These are phyloP conservation scores for Capronia coronata DNA, from an alignment of 2,329 filamentous ascomycete genomes.

Conservation along the genomic window DNA sequence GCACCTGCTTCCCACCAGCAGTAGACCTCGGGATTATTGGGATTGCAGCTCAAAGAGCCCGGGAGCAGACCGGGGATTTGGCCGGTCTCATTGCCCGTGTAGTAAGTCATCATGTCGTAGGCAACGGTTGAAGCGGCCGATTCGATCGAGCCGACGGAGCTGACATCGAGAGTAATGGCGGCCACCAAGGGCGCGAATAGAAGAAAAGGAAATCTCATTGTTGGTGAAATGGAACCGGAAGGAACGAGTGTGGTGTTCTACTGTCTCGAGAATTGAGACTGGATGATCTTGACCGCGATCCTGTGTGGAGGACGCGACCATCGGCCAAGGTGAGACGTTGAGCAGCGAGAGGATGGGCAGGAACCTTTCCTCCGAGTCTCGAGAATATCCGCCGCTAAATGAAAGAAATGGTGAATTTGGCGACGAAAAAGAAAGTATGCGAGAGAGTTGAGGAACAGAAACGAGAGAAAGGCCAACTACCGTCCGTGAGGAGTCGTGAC, in stretches of 20 bases:
- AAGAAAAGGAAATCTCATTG: conserved; percentile 14
- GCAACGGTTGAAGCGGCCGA: conserved; percentile 34
- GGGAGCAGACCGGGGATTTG: conserved; percentile 38
- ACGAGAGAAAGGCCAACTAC: background rate
- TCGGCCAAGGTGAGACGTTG: no score
- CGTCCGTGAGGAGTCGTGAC: background rate
- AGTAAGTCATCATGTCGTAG: conserved; percentile 37
- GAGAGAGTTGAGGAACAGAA: background rate
- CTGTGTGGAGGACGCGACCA: no score
- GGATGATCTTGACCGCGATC: no score
- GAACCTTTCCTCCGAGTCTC: background rate
- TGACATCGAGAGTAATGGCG: conserved; percentile 16
- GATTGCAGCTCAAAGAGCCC: conserved; percentile 33
- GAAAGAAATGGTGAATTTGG: no score
- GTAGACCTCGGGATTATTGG: conserved; percentile 28
- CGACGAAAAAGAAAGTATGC: background rate
- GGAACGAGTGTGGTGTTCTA: background rate
- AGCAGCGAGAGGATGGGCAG: background rate
- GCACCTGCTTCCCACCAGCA: conserved; percentile 43
- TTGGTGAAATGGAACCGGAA: background rate
- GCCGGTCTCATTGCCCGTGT: conserved; percentile 35
- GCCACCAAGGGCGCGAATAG: conserved; percentile 11
- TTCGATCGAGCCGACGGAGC: conserved; percentile 27
- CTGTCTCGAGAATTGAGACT: no score
- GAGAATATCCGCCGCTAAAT: background rate